Percentiles rank a stretch among this genome's conserved stretches.
These are phyloP conservation scores for Cladosporium colombiae DNA, from an alignment of 2,329 filamentous ascomycete genomes.

Conservation along the genomic window DNA sequence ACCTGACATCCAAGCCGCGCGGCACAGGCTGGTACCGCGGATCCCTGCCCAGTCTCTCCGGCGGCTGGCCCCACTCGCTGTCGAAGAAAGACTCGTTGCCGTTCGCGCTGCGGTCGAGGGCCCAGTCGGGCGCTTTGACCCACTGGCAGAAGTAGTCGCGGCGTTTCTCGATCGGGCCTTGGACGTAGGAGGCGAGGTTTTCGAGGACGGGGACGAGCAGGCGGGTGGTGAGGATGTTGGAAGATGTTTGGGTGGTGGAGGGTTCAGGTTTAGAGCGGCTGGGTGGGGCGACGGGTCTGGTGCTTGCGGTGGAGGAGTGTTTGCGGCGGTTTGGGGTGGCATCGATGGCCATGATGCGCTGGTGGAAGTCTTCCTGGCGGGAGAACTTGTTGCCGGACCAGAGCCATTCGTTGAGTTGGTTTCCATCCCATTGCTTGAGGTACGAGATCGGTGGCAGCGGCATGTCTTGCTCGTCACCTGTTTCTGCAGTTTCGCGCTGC, in stretches of 20 bases:
- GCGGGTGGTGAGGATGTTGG: conserved; percentile 23
- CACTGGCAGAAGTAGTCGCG: conserved; percentile 45
- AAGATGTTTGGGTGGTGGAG: not conserved
- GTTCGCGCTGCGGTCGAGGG: conserved; percentile 40
- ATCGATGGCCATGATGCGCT: conserved; percentile 27
- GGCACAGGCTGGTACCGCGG: conserved; percentile 35
- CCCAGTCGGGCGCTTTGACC: conserved; percentile 40
- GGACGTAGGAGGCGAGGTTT: conserved; percentile 44
- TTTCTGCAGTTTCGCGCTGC: not conserved
- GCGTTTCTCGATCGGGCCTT: conserved; percentile 37
- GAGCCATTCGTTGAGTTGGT: conserved; percentile 47
- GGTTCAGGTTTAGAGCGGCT: not conserved
- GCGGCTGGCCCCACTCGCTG: conserved; percentile 39
- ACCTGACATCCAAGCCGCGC: conserved; percentile 25
- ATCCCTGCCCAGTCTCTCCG: conserved; percentile 40
- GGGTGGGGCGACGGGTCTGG: conserved; percentile 6
- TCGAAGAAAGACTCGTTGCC: conserved; percentile 47
- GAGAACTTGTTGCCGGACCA: conserved; percentile 33
- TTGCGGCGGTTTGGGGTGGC: conserved; percentile 17
- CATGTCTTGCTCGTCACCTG: not conserved
- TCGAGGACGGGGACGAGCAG: conserved; percentile 46
- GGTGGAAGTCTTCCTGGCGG: conserved; percentile 36
- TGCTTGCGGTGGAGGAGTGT: not conserved
- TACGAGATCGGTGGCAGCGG: not conserved
- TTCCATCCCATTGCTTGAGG: conserved; percentile 18